Evolutionary conservation across 2,329 filamentous ascomycete genomes (phyloP).

Genomic region (Pseudogymnoascus sp.): DNA sequence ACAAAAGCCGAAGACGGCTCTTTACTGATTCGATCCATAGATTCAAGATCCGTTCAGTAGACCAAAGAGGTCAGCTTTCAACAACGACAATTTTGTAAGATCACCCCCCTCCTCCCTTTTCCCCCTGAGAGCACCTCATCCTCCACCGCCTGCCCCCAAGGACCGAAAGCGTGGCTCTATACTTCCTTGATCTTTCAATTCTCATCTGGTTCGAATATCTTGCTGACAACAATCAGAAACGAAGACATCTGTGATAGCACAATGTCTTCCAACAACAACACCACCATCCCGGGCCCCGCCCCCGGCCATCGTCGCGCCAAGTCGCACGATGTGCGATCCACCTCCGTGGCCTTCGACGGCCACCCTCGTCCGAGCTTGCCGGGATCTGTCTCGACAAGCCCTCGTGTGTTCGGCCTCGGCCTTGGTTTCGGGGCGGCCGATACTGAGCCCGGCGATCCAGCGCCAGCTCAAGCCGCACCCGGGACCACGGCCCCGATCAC

Average conservation of each 20-base stretch:
- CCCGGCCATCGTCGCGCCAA: constrained; percentile 1
- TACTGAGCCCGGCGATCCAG: background rate
- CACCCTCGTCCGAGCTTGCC: background rate
- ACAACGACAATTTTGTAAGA: background rate
- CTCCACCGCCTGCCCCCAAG: background rate
- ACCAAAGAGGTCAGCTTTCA: background rate
- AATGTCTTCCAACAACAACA: constrained; percentile 5
- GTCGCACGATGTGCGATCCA: constrained; percentile 2
- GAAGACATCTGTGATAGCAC: background rate
- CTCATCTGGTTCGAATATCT: background rate
- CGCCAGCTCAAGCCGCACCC: background rate
- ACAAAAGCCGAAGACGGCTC: background rate
- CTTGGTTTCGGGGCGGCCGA: background rate
- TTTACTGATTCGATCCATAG: background rate
- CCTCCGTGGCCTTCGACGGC: background rate
- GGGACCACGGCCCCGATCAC: background rate
- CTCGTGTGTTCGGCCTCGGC: background rate
- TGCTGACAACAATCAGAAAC: background rate
- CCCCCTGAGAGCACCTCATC: background rate
- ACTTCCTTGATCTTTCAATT: background rate
- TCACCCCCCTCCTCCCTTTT: background rate
- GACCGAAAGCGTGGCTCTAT: background rate
- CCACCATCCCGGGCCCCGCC: background rate
- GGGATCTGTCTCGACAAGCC: background rate
- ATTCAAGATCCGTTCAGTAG: background rate